Percentiles rank a stretch among this genome's conserved stretches.
Evolutionary conservation across 2,329 filamentous ascomycete genomes (phyloP).

Genomic region (Paecilomyces sp.): DNA sequence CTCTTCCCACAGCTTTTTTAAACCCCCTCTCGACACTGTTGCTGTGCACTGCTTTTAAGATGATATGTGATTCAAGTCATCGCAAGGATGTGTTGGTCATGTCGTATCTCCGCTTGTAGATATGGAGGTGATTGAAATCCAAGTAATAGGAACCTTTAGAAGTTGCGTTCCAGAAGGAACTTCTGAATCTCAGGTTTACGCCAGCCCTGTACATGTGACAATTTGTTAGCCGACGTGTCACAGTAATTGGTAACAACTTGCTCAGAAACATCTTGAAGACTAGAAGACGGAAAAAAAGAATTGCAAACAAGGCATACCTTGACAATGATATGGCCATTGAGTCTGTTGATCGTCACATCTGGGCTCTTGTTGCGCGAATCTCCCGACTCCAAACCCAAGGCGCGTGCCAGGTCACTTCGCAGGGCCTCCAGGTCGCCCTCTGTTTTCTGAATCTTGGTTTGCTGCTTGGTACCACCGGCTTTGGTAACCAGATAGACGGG

Average conservation of each 20-base stretch:
- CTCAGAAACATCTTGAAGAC: neutral
- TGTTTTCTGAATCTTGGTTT: constrained; percentile 71
- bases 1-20: constrained; percentile 9
- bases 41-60: neutral
- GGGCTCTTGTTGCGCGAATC: constrained; percentile 28
- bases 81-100: neutral
- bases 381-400: constrained; percentile 49
- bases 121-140: neutral
- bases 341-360: constrained; percentile 45
- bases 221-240: constrained; percentile 7
- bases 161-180: constrained; percentile 41
- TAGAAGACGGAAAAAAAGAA: neutral
- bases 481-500: constrained; percentile 71
- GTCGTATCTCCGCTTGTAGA: neutral
- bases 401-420: constrained; percentile 54
- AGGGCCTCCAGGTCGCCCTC: constrained; percentile 64
- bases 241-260: neutral
- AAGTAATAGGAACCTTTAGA: constrained; percentile 20
- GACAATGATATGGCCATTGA: constrained; percentile 68
- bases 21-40: neutral
- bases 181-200: constrained; percentile 42
- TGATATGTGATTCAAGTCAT: neutral
- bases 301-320: constrained; percentile 47
- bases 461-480: constrained; percentile 65
- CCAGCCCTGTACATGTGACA: constrained; percentile 35